phyloP scores from a whole-genome alignment of 441 rosid species.

The Euphorbia schlechtendalii region DNA sequence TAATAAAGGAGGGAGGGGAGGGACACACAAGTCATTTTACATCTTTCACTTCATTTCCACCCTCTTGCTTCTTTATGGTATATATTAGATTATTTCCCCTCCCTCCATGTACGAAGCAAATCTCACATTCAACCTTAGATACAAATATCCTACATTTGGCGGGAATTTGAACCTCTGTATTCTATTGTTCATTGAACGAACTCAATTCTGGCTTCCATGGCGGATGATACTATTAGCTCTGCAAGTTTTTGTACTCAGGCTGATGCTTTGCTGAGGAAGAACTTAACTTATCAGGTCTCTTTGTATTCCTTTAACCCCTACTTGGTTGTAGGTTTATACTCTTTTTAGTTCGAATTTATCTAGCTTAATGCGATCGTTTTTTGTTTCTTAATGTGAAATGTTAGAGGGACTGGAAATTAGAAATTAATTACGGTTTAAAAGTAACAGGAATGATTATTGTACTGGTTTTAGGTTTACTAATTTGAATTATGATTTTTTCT shows the following conservation, averaged over 20 bases:
- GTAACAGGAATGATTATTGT: not conserved
- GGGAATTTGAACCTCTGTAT: no score
- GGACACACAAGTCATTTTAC: no score
- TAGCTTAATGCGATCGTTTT: not conserved
- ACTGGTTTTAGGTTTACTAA: not conserved
- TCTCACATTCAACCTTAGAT: no score
- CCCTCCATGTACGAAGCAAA: no score
- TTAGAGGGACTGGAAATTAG: not conserved
- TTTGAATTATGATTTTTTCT: not conserved
- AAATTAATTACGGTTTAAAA: not conserved
- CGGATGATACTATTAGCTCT: conserved; percentile 33
- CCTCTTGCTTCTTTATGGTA: no score
- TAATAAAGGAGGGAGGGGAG: no score
- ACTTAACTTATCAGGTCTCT: conserved; percentile 78
- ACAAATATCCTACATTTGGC: no score
- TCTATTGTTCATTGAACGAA: no score
- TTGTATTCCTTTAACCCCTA: not conserved
- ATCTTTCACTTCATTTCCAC: no score
- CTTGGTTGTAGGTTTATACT: not conserved
- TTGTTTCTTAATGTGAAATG: not conserved
- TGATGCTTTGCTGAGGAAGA: conserved; percentile 75
- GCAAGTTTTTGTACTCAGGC: conserved; percentile 73
- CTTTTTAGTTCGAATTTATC: not conserved
- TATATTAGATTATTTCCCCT: no score
- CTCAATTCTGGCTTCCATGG: conserved; percentile 58